phyloP scores from a whole-genome alignment of 2,329 filamentous ascomycete genomes.

The Drechslera avenae region DNA sequence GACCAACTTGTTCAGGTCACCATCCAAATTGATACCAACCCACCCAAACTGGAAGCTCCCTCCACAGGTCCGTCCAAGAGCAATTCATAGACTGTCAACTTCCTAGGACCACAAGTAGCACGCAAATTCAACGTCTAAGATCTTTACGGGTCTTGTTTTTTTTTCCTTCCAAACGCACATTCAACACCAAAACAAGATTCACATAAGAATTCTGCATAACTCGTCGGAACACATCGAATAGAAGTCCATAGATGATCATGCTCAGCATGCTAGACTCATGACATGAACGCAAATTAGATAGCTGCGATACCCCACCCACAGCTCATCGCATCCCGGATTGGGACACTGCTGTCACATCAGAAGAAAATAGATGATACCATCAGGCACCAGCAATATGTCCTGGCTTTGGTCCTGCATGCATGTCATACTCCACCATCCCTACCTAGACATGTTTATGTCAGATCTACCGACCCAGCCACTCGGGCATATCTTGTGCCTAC shows the following conservation, averaged over 20 bases:
- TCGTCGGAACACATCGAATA: conserved; percentile 44
- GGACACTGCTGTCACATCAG: too few species aligned
- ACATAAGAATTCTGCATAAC: conserved; percentile 41
- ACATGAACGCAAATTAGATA: background rate
- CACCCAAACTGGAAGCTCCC: conserved; percentile 45
- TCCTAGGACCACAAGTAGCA: conserved; percentile 22
- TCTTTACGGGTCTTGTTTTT: background rate
- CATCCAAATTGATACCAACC: conserved; percentile 55
- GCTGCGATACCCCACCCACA: background rate
- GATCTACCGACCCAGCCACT: background rate
- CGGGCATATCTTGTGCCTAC: background rate
- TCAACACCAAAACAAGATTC: conserved; percentile 38
- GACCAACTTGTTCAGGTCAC: conserved; percentile 49
- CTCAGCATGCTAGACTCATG: background rate
- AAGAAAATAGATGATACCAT: too few species aligned
- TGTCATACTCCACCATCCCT: background rate
- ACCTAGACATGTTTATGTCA: conserved; percentile 1
- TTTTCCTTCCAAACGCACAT: background rate
- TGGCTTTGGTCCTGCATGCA: background rate
- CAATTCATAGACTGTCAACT: conserved; percentile 23
- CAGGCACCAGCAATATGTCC: too few species aligned
- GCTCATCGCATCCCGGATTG: too few species aligned
- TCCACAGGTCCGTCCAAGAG: background rate
- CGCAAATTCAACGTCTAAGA: background rate
- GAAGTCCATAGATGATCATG: conserved; percentile 1